Conservation (phyloP, 441 rosid species). For the Rhodomyrtus psidioides region DNA sequence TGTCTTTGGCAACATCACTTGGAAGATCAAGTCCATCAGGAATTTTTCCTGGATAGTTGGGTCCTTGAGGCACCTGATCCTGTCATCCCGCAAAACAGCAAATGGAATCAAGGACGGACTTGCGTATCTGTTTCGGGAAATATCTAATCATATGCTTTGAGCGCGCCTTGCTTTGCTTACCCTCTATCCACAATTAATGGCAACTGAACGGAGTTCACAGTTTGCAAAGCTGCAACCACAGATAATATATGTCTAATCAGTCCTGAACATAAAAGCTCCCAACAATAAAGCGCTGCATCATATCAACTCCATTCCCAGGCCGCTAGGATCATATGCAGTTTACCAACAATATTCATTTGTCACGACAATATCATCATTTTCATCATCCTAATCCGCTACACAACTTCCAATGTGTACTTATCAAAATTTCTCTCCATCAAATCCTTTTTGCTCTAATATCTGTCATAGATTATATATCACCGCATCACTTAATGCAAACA, state of each 20-base stretch:
- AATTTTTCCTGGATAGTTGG: conserved; percentile 53
- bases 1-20: conserved; percentile 37
- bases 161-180: conserved; percentile 21
- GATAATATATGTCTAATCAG: neutral
- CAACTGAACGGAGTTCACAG: conserved; percentile 76
- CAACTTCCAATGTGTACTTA: neutral
- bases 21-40: conserved; percentile 61
- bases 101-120: neutral
- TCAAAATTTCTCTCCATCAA: neutral
- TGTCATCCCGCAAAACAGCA: conserved; percentile 33
- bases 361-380: neutral
- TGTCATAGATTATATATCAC: neutral
- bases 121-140: neutral
- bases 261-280: neutral
- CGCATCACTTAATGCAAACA: neutral
- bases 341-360: neutral
- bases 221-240: conserved; percentile 50
- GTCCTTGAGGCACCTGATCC: conserved; percentile 48
- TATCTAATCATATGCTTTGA: neutral
- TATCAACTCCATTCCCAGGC: neutral
- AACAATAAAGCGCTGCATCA: neutral
- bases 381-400: neutral
- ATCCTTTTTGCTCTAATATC: neutral
- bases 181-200: conserved; percentile 57
- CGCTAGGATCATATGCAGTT: neutral